Percentiles rank a stretch among this genome's conserved stretches.
phyloP scores from a whole-genome alignment of 768 basidiomycete species.

The Psilocybe sp. region DNA sequence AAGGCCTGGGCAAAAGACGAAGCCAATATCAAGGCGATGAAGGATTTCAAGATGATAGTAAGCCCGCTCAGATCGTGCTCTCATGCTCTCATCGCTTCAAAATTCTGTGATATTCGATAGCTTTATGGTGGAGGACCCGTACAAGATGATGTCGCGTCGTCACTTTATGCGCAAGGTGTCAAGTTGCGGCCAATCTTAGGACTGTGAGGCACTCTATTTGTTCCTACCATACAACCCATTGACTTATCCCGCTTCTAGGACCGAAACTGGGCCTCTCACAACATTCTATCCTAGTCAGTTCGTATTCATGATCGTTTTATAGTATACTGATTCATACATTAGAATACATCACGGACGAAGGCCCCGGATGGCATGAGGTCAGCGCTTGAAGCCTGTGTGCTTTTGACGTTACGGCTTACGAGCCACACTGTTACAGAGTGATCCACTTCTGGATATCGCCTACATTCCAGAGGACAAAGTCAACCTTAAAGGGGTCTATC shows the following conservation, averaged over 20 bases:
- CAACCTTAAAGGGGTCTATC: background rate
- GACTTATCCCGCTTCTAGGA: background rate
- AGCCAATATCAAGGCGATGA: background rate
- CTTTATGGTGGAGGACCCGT: constrained; percentile 4
- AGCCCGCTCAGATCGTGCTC: too few species aligned
- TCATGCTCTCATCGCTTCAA: background rate
- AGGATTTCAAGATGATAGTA: background rate
- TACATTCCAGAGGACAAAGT: background rate
- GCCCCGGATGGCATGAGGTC: constrained; percentile 2
- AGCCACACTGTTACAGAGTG: background rate
- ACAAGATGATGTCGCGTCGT: background rate
- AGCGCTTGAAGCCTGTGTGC: background rate
- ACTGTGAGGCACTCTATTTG: background rate
- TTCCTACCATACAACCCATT: background rate
- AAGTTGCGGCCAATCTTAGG: constrained; percentile 2
- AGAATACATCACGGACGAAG: constrained; percentile 1
- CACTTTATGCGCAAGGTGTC: background rate
- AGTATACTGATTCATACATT: background rate
- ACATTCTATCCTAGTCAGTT: constrained; percentile 4
- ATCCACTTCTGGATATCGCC: constrained; percentile 1
- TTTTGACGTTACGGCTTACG: too few species aligned
- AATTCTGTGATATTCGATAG: background rate
- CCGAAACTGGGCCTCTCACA: constrained; percentile 4
- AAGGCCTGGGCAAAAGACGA: constrained; percentile 2
- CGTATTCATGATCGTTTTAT: background rate